These are phyloP conservation scores for Hyphopichia fennica DNA, from an alignment of 1,139 yeast species.

Conservation along the genomic window DNA sequence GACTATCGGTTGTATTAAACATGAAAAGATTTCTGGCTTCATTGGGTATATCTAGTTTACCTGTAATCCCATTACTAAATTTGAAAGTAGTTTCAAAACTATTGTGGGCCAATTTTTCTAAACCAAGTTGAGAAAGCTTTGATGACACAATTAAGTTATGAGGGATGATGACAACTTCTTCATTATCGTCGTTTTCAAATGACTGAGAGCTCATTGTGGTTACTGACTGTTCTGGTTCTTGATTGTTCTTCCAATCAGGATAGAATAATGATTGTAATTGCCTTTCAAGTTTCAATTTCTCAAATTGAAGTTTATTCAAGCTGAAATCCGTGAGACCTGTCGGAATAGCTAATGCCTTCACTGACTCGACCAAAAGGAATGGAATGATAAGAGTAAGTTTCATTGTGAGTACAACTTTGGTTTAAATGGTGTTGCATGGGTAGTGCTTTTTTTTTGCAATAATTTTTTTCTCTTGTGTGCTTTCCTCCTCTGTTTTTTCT, in stretches of 20 bases:
- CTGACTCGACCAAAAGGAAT: neutral
- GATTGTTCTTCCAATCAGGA: neutral
- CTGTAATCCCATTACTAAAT: conserved; percentile 1
- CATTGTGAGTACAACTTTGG: too few relatives aligned
- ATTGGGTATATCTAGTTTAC: conserved; percentile 23
- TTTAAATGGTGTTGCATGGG: too few relatives aligned
- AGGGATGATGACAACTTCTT: neutral
- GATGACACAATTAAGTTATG: neutral
- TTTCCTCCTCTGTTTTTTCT: neutral
- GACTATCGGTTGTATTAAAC: conserved; percentile 28
- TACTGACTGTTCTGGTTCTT: too few relatives aligned
- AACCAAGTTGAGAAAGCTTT: conserved; percentile 14
- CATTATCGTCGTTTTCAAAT: neutral
- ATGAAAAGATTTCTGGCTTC: conserved; percentile 32
- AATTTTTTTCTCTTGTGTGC: too few relatives aligned
- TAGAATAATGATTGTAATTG: conserved; percentile 14
- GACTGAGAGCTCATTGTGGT: neutral
- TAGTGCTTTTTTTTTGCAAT: too few relatives aligned
- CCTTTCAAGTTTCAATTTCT: conserved; percentile 10
- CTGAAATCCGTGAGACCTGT: neutral
- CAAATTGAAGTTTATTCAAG: conserved; percentile 8
- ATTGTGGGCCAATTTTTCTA: conserved; percentile 15
- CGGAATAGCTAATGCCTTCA: neutral
- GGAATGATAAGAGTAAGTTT: too few relatives aligned
- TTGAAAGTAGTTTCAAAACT: conserved; percentile 1